Evolutionary conservation across 257 asterid genomes (phyloP), one percentile per base, ranked within the genome.

Genomic region (Eucommia ulmoides): DNA sequence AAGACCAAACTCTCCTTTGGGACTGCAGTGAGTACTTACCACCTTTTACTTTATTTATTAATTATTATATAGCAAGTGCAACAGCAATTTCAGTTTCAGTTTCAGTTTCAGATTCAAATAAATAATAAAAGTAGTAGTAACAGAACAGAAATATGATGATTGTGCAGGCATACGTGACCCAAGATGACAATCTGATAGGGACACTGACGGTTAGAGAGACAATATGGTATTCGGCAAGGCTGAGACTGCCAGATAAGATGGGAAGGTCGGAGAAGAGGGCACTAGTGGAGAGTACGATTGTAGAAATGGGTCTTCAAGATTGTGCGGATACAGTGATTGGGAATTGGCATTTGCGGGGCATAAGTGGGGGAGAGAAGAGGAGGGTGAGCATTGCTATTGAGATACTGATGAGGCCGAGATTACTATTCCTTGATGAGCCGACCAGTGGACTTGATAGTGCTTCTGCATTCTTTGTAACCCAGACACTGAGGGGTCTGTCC

Each of bases 391-490:
- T 85, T 49, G 98, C 96, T 0, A 48, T 89, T 44, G 98, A 89
- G 64, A 82, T 89, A 62, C 66, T 89, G 22, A 89, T 79, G 96
- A 68, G 96, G 71, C 98, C 98, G 0, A 74, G 96, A 66, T 66
- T 85, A 35, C 98, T 89, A 24, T 89, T 89, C 63, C 93, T 89
- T 19, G 97, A 89, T 26, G 98, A 89, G 51, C 98, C 96, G 0
- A 89, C 98, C 54, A 89, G 98, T 49, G 98, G 98, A 35, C 96
- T 89, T 19, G 97, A 88, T 74, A 88, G 98, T 70, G 98, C 98
- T 50, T 89, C 98, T 1, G 96, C 98, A 0, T 89, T 89, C 85
- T 89, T 89, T 20, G 98, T 89, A 29, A 82, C 94, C 0, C 98
- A 89, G 73, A 89, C 96, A 15, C 49, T 89, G 21, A 88, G 96